Evolutionary conservation across 208 protist genomes (phyloP).

Genomic region (Trypanosoma congolense): DNA sequence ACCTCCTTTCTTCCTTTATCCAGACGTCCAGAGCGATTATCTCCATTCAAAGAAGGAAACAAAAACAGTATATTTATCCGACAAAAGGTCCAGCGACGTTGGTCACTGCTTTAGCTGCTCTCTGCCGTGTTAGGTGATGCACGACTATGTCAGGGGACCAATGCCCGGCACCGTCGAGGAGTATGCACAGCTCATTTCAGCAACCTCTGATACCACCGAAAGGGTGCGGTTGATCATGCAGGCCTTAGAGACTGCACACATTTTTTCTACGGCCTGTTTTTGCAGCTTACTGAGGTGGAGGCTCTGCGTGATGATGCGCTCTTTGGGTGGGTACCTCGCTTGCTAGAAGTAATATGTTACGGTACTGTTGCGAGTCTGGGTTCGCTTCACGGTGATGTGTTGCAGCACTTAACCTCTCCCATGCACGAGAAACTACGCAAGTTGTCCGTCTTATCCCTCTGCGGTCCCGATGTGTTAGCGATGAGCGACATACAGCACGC

Average conservation of each 20-base stretch:
- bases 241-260: conserved; percentile 24
- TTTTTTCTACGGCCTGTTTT: no score
- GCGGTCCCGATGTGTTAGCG: conserved; percentile 15
- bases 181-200: conserved; percentile 15
- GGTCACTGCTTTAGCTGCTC: neutral
- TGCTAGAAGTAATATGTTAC: conserved; percentile 29
- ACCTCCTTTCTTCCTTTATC: no score
- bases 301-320: conserved; percentile 14
- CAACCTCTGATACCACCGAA: conserved; percentile 2
- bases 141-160: neutral
- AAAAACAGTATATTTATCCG: no score
- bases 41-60: no score
- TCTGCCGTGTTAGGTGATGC: neutral
- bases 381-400: conserved; percentile 1
- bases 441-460: conserved; percentile 40
- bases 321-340: conserved; percentile 18
- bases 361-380: conserved; percentile 22
- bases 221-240: conserved; percentile 15
- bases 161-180: conserved; percentile 14
- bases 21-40: no score
- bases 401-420: conserved; percentile 4
- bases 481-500: conserved; percentile 25
- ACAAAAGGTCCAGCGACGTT: neutral
- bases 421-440: conserved; percentile 30
- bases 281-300: conserved; percentile 31